Percentiles rank a stretch among this genome's conserved stretches.
These are phyloP conservation scores for Davidsoniella virescens DNA, from an alignment of 2,329 filamentous ascomycete species.

Conservation along the genomic window DNA sequence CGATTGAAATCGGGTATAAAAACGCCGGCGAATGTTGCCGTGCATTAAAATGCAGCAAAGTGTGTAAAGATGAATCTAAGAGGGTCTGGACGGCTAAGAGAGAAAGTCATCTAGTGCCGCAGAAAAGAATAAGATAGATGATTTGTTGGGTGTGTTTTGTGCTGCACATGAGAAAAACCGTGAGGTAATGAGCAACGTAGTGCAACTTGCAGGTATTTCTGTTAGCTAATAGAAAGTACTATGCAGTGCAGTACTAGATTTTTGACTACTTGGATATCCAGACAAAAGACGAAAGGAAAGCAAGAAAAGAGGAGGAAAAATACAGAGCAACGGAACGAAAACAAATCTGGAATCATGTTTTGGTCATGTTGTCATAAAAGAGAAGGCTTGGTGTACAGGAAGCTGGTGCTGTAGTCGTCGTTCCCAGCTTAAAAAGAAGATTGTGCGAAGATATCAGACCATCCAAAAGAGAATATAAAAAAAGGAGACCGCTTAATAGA, in stretches of 20 bases:
- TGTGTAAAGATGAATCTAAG: not conserved
- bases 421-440: not conserved
- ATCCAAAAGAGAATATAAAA: slow-evolving; percentile 1
- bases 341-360: not conserved
- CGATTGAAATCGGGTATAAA: not conserved
- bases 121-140: not conserved
- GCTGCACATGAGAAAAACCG: not conserved
- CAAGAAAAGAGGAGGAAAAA: not conserved
- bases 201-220: not conserved
- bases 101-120: not conserved
- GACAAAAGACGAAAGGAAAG: not conserved
- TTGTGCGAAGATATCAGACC: not conserved
- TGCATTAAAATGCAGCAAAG: slow-evolving; percentile 10
- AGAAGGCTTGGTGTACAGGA: not conserved
- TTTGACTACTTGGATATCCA: not conserved
- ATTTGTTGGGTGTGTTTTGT: not conserved
- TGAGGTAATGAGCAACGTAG: slow-evolving; percentile 4
- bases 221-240: too few relatives aligned
- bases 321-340: not conserved
- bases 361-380: not conserved
- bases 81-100: not conserved
- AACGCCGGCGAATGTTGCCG: not conserved
- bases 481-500: not conserved
- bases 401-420: not conserved
- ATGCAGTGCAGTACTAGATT: not conserved